Conservation (phyloP, 768 basidiomycete genomes). For the Rhodotorula sphaerocarpa region DNA sequence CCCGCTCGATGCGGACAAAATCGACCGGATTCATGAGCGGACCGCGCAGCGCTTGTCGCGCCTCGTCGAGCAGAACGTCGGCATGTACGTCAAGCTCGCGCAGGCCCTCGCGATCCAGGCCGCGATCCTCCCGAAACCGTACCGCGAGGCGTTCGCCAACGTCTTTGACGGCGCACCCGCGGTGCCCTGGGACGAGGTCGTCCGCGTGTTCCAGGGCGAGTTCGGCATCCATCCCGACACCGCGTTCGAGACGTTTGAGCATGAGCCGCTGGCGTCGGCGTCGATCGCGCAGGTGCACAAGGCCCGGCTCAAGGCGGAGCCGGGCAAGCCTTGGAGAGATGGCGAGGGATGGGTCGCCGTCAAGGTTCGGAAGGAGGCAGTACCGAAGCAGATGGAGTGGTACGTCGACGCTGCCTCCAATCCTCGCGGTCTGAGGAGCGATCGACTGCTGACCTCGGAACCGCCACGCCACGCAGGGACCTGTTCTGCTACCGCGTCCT, state of each 20-base stretch:
- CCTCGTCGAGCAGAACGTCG: constrained; percentile 68
- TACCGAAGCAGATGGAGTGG: constrained; percentile 75
- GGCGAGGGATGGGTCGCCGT: constrained; percentile 67
- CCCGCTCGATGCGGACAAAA: constrained; percentile 56
- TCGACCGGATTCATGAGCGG: constrained; percentile 73
- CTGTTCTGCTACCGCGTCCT: constrained; percentile 51
- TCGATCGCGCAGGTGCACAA: constrained; percentile 88
- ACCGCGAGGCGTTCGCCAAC: constrained; percentile 65
- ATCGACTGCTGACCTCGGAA: background rate
- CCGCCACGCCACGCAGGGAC: constrained; percentile 46
- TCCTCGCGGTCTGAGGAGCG: background rate
- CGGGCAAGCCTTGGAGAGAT: constrained; percentile 28
- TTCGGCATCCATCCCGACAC: constrained; percentile 64
- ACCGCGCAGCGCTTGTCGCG: constrained; percentile 69
- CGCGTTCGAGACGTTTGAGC: constrained; percentile 70
- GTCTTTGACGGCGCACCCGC: constrained; percentile 85
- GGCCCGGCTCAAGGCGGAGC: constrained; percentile 51
- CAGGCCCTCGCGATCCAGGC: constrained; percentile 71
- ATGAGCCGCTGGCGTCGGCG: constrained; percentile 70
- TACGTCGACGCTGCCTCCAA: constrained; percentile 18
- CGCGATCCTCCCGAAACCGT: constrained; percentile 66
- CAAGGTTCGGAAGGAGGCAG: constrained; percentile 84
- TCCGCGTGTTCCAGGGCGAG: constrained; percentile 49
- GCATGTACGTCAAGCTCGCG: constrained; percentile 77
- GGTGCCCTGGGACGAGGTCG: constrained; percentile 63